Conservation (phyloP, 139 green algal species). For the Coelastrella sp. region DNA sequence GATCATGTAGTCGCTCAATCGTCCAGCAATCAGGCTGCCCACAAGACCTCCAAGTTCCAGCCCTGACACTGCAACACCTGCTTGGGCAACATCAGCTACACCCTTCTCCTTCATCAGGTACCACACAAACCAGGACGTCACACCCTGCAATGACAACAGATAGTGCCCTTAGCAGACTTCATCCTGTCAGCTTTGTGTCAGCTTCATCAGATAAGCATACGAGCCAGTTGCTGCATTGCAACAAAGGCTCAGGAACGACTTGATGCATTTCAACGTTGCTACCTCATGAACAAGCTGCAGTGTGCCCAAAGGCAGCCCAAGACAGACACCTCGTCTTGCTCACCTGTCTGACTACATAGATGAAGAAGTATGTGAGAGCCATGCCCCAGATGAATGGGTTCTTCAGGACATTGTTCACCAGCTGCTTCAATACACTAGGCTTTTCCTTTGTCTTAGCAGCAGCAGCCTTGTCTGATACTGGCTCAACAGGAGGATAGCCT, state of each 20-base stretch:
- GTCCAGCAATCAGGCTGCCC: slow-evolving; percentile 90
- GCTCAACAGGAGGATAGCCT: slow-evolving; percentile 86
- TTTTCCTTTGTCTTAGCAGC: slow-evolving; percentile 53
- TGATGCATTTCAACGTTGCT: no score
- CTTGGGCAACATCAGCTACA: slow-evolving; percentile 83
- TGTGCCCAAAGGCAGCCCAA: no score
- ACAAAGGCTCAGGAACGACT: no score
- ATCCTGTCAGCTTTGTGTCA: no score
- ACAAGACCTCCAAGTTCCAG: slow-evolving; percentile 96
- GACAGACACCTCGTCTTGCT: neutral
- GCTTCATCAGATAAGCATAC: no score
- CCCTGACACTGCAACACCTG: slow-evolving; percentile 88
- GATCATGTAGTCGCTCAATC: slow-evolving; percentile 83
- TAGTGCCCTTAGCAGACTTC: no score
- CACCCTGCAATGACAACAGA: slow-evolving; percentile 61
- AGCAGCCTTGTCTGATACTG: slow-evolving; percentile 39
- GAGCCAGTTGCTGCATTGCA: no score
- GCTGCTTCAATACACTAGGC: slow-evolving; percentile 72
- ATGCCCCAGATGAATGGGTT: slow-evolving; percentile 97
- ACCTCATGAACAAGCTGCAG: no score
- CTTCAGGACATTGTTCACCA: slow-evolving; percentile 85
- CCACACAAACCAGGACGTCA: slow-evolving; percentile 95
- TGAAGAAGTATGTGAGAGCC: slow-evolving; percentile 95
- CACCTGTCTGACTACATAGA: slow-evolving; percentile 94
- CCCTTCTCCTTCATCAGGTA: slow-evolving; percentile 95